These are phyloP conservation scores for Arabis alpina DNA, from an alignment of 345 rosid genomes.

Conservation along the genomic window DNA sequence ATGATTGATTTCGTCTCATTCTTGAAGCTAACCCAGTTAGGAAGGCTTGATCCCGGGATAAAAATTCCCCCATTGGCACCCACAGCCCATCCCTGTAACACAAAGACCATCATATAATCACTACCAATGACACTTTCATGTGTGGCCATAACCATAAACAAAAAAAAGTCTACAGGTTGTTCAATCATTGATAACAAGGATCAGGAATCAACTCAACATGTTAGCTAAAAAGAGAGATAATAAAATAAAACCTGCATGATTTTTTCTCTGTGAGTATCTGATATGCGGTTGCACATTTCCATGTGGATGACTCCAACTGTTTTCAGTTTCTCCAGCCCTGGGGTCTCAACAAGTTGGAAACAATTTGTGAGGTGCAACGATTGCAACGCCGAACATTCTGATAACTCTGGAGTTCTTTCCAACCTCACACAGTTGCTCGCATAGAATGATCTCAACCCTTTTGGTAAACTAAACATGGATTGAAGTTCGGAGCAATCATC, in stretches of 20 bases:
- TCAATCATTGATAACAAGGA: neutral
- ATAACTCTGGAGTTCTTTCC: slow-evolving; percentile 32
- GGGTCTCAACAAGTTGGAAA: slow-evolving; percentile 5
- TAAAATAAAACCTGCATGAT: slow-evolving; percentile 27
- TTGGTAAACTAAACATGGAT: slow-evolving; percentile 32
- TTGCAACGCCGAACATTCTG: slow-evolving; percentile 14
- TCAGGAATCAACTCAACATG: neutral
- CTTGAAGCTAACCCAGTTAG: slow-evolving; percentile 28
- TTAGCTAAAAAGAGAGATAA: neutral
- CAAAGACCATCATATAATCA: neutral
- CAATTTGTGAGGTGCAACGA: slow-evolving; percentile 24
- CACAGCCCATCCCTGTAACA: slow-evolving; percentile 25
- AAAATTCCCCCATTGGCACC: slow-evolving; percentile 14
- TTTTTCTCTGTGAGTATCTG: neutral
- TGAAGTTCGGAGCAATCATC: slow-evolving; percentile 29
- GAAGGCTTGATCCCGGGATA: slow-evolving; percentile 30
- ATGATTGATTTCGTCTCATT: slow-evolving; percentile 1
- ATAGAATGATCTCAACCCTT: slow-evolving; percentile 3
- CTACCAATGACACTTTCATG: no score
- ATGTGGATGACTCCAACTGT: slow-evolving; percentile 22
- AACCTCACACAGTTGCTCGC: slow-evolving; percentile 16
- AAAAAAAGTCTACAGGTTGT: no score
- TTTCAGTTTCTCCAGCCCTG: slow-evolving; percentile 28
- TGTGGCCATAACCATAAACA: no score
- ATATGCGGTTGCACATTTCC: slow-evolving; percentile 34